These are phyloP conservation scores for Lactarius hatsudake DNA, from an alignment of 768 basidiomycete genomes.

Conservation along the genomic window DNA sequence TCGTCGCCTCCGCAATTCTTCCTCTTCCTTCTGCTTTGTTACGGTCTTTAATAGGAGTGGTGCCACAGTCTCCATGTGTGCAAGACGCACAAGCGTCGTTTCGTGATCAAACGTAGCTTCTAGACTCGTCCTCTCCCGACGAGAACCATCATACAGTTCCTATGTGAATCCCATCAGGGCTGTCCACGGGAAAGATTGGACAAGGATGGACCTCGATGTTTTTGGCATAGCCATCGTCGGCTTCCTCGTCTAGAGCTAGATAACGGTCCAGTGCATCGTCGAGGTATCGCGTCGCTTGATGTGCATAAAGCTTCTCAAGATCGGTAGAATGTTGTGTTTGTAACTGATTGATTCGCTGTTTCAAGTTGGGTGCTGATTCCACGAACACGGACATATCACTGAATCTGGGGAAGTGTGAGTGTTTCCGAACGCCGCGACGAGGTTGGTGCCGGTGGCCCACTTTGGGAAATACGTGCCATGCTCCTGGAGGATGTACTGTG, in stretches of 20 bases:
- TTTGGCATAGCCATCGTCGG: neutral
- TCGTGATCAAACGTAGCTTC: slow-evolving; percentile 19
- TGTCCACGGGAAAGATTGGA: neutral
- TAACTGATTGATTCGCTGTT: slow-evolving; percentile 34
- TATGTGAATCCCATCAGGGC: neutral
- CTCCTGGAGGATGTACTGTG: slow-evolving; percentile 25
- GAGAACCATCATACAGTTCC: slow-evolving; percentile 15
- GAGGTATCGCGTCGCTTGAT: slow-evolving; percentile 34
- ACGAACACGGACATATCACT: slow-evolving; percentile 16
- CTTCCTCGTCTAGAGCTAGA: slow-evolving; percentile 24
- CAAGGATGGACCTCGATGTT: slow-evolving; percentile 17
- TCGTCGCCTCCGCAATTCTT: slow-evolving; percentile 20
- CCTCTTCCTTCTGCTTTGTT: slow-evolving; percentile 19
- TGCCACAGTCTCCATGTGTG: slow-evolving; percentile 13
- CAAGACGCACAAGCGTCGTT: slow-evolving; percentile 17
- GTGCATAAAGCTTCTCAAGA: slow-evolving; percentile 33
- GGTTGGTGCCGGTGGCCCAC: slow-evolving; percentile 13
- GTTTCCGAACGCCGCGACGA: neutral
- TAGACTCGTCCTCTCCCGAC: slow-evolving; percentile 5
- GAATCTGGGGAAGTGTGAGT: slow-evolving; percentile 14
- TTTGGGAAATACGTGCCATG: slow-evolving; percentile 27
- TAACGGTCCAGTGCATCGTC: slow-evolving; percentile 36
- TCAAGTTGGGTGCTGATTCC: slow-evolving; percentile 34
- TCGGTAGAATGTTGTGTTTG: slow-evolving; percentile 34
- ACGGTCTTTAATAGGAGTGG: slow-evolving; percentile 13